Evolutionary conservation across 805 yeast genomes (phyloP).

Genomic region (Sugiyamaella floridensis): DNA sequence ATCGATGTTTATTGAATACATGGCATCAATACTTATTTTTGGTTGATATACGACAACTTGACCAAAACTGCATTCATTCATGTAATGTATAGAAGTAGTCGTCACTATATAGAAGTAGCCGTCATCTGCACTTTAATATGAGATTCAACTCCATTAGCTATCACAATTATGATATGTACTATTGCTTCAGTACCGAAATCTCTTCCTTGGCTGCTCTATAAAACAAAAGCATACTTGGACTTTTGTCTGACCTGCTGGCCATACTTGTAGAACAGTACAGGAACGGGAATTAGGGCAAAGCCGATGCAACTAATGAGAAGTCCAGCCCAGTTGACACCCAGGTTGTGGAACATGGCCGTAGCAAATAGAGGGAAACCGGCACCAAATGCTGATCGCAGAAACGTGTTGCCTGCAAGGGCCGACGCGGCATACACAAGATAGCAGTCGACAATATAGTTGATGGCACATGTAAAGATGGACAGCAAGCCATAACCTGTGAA

Average conservation of each 20-base stretch:
- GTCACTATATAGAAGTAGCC: no score
- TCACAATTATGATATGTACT: no score
- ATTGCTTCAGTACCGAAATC: no score
- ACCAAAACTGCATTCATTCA: no score
- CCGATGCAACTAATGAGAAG: slow-evolving; percentile 62
- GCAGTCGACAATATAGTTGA: slow-evolving; percentile 68
- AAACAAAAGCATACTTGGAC: slow-evolving; percentile 46
- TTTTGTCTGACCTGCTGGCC: slow-evolving; percentile 51
- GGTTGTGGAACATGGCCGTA: slow-evolving; percentile 55
- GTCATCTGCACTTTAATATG: no score
- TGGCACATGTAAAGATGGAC: slow-evolving; percentile 59
- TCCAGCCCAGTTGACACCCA: slow-evolving; percentile 80
- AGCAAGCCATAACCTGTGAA: slow-evolving; percentile 68
- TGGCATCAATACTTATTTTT: no score
- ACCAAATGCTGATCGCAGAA: slow-evolving; percentile 62
- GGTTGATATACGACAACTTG: no score
- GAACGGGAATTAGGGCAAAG: slow-evolving; percentile 55
- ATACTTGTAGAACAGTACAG: slow-evolving; percentile 54
- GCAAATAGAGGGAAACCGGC: slow-evolving; percentile 73
- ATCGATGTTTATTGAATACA: no score
- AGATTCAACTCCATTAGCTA: no score
- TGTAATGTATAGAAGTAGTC: no score
- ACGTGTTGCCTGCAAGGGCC: slow-evolving; percentile 68
- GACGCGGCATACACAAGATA: slow-evolving; percentile 72
- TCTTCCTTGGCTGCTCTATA: neutral